Base-by-base conservation (phyloP, 768 basidiomycete genomes). In the Mycena chlorophos region DNA sequence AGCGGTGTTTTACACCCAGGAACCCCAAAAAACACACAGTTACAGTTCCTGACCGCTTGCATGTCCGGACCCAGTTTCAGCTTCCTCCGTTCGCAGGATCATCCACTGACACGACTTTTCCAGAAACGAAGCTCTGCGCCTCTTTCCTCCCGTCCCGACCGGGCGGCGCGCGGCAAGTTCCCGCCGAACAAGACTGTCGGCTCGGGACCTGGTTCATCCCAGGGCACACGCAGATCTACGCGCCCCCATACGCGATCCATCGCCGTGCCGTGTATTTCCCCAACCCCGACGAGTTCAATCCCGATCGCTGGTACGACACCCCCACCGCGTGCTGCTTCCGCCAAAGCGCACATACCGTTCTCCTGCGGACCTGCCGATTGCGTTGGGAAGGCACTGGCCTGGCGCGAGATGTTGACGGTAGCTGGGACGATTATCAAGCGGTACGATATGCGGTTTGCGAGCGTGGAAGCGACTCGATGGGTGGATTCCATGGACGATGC, bases 301-400 rank as follows among this genome's bases (percentile, higher is more conserved):
- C 77, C 40, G 74, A 77, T 20, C 73, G 78, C n/a, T 78, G 76
- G 76, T 61, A 75, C 28, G 60, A 65, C 2, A n/a, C 34, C 19
- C 45, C 8, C 37, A 14, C 10, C 27, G 27, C 16, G 8, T 47
- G 64, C 20, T 65, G 38, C 61, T 61, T 52, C 69, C 75, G 53
- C 53, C 59, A 5, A 51, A 13, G 74, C 67, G n/a, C 77, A 72
- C 67, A 66, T 73, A 38, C 75, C 77, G 6, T 77, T 76, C 58
- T 77, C 76, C 38, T 60, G 60, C 51, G 76, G 78, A 0, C 75
- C 76, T 19, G 66, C 69, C 19, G 76, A 73, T 55, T 78, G 78
- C 63, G 75, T 65, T 6, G 78, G 75, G 8, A 76, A 73, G 60
- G 60, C 65, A 30, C 65, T 78, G 26, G 78, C 77, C 42, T 56